These are phyloP conservation scores for Diaporthe eres DNA, from an alignment of 2,329 filamentous ascomycete genomes.

Conservation along the genomic window DNA sequence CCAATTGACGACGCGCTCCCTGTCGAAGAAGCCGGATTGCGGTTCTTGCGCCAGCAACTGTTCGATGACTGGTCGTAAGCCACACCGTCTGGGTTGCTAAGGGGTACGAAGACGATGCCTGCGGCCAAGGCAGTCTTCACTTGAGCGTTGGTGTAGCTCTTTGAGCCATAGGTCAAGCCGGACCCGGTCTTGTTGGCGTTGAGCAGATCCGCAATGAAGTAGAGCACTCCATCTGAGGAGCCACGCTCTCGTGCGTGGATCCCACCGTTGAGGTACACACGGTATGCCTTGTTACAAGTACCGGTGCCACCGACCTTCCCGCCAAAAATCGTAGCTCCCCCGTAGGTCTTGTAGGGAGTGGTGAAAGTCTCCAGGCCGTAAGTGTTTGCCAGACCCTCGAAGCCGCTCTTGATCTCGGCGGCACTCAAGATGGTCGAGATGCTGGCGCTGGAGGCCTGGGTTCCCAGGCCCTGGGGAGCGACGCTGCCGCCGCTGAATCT, in stretches of 20 bases:
- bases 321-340: conserved; percentile 56
- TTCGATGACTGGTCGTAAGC: conserved; percentile 64
- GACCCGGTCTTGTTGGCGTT: conserved; percentile 63
- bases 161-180: conserved; percentile 66
- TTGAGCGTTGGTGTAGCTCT: conserved; percentile 65
- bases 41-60: conserved; percentile 70
- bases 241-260: conserved; percentile 73
- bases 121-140: conserved; percentile 65
- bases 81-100: conserved; percentile 69
- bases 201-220: conserved; percentile 71
- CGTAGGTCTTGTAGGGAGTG: conserved; percentile 59
- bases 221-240: conserved; percentile 68
- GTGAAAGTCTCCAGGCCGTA: conserved; percentile 58
- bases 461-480: conserved; percentile 55
- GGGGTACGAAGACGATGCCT: conserved; percentile 67
- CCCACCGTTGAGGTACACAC: conserved; percentile 66
- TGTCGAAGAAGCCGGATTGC: conserved; percentile 58
- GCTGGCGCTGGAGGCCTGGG: conserved; percentile 51
- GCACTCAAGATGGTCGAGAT: conserved; percentile 61
- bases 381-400: conserved; percentile 57
- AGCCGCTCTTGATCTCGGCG: conserved; percentile 59
- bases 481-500: conserved; percentile 57
- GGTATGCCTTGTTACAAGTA: conserved; percentile 51
- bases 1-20: conserved; percentile 54
- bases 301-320: conserved; percentile 56